Percentiles rank a stretch among this genome's conserved stretches.
Evolutionary conservation across 164 flowering plant genomes (phyloP).

Genomic region (Piper betle): DNA sequence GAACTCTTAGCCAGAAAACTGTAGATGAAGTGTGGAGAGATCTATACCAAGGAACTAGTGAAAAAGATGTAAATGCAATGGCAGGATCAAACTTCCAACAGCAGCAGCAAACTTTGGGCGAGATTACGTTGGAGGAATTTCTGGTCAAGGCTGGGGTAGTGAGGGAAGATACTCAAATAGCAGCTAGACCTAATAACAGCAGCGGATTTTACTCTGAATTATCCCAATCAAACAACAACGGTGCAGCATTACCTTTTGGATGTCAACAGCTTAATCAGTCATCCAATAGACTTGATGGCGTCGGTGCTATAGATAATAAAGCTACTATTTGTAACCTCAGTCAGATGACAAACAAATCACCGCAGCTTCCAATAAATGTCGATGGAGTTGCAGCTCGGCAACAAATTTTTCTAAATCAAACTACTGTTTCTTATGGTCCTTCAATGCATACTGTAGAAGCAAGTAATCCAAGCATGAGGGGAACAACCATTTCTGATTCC

Average conservation of each 20-base stretch:
- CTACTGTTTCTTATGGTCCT: too few species aligned
- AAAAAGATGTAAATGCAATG: slow-evolving; percentile 8
- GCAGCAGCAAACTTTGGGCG: slow-evolving; percentile 24
- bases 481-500: slow-evolving; percentile 37
- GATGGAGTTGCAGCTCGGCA: slow-evolving; percentile 22
- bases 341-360: slow-evolving; percentile 12
- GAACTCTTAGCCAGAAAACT: slow-evolving; percentile 29
- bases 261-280: slow-evolving; percentile 13
- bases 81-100: slow-evolving; percentile 13
- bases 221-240: slow-evolving; percentile 9
- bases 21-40: slow-evolving; percentile 81
- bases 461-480: slow-evolving; percentile 32
- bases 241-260: slow-evolving; percentile 14
- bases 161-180: slow-evolving; percentile 35
- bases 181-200: slow-evolving; percentile 8
- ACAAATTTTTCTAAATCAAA: slow-evolving; percentile 26
- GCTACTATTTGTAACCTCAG: too few species aligned
- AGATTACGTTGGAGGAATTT: slow-evolving; percentile 79
- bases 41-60: slow-evolving; percentile 24
- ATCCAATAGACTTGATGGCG: slow-evolving; percentile 8
- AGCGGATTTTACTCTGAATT: slow-evolving; percentile 17
- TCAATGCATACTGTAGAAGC: slow-evolving; percentile 31
- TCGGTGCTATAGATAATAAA: slow-evolving; percentile 4
- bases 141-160: slow-evolving; percentile 65
- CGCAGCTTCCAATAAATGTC: slow-evolving; percentile 8